phyloP scores from a whole-genome alignment of 2,329 filamentous ascomycete genomes.

The Aquanectria penicillioides region DNA sequence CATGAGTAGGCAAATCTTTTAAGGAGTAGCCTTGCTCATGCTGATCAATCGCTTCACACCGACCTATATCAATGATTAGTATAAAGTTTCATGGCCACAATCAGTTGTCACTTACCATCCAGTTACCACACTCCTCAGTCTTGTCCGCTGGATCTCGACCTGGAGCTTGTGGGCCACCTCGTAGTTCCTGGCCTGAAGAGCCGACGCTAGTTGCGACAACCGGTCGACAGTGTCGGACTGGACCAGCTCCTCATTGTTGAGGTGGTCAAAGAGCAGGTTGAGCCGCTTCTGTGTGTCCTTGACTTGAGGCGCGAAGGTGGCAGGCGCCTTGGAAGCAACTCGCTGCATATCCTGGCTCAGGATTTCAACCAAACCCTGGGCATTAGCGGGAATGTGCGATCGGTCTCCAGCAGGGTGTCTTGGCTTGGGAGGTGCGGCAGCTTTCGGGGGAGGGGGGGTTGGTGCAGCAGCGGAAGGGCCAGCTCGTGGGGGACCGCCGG shows the following conservation, averaged over 20 bases:
- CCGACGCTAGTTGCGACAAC: constrained; percentile 71
- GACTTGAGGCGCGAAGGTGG: constrained; percentile 88
- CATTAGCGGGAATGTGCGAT: constrained; percentile 83
- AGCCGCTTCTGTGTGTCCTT: constrained; percentile 94
- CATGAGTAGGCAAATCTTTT: constrained; percentile 29
- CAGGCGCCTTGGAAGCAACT: constrained; percentile 84
- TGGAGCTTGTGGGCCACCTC: constrained; percentile 74
- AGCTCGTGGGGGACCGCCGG: constrained; percentile 16
- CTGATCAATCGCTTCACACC: constrained; percentile 81
- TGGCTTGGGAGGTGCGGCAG: constrained; percentile 61
- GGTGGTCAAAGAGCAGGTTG: constrained; percentile 92
- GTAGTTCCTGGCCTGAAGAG: constrained; percentile 76
- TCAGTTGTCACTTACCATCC: constrained; percentile 74
- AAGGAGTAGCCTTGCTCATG: constrained; percentile 82
- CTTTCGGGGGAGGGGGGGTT: constrained; percentile 59
- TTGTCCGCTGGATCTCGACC: constrained; percentile 81
- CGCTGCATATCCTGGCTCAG: constrained; percentile 87
- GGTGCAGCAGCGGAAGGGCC: constrained; percentile 44
- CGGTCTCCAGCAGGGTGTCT: constrained; percentile 88
- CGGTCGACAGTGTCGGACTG: constrained; percentile 80
- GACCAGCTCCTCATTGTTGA: constrained; percentile 94
- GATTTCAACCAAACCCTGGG: constrained; percentile 83
- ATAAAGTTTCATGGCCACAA: not conserved
- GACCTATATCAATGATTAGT: constrained; percentile 64
- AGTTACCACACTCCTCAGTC: constrained; percentile 83